Percentiles rank a stretch among this genome's conserved stretches.
Evolutionary conservation across 2,329 filamentous ascomycete genomes (phyloP).

Genomic region (Phoma sp.): DNA sequence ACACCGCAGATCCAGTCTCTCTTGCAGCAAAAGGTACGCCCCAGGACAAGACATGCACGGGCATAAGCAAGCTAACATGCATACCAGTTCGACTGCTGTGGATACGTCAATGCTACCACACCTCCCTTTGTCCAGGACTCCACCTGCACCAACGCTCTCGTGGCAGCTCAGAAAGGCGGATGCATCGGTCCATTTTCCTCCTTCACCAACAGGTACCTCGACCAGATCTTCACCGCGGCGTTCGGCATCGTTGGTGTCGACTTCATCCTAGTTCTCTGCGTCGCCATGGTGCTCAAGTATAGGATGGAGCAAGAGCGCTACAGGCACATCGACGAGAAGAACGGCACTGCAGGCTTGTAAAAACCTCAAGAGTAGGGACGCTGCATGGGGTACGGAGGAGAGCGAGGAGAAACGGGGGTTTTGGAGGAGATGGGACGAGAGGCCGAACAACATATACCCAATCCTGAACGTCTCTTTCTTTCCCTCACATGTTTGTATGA

Average conservation of each 20-base stretch:
- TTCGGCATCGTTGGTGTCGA: slow-evolving; percentile 80
- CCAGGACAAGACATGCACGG: slow-evolving; percentile 15
- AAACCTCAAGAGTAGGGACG: not conserved
- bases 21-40: slow-evolving; percentile 70
- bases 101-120: slow-evolving; percentile 74
- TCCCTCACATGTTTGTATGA: slow-evolving; percentile 16
- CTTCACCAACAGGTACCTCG: slow-evolving; percentile 74
- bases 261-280: slow-evolving; percentile 70
- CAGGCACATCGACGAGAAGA: slow-evolving; percentile 82
- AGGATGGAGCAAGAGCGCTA: slow-evolving; percentile 81
- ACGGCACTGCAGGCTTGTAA: slow-evolving; percentile 40
- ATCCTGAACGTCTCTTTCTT: slow-evolving; percentile 32
- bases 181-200: slow-evolving; percentile 72
- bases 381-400: not conserved
- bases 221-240: slow-evolving; percentile 77
- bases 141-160: slow-evolving; percentile 72
- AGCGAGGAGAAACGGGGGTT: slow-evolving; percentile 19
- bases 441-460: slow-evolving; percentile 19
- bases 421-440: slow-evolving; percentile 26
- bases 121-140: slow-evolving; percentile 74
- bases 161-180: slow-evolving; percentile 72
- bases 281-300: slow-evolving; percentile 79
- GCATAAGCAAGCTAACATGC: slow-evolving; percentile 27
- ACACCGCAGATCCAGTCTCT: slow-evolving; percentile 66
- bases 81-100: slow-evolving; percentile 77